These are phyloP conservation scores for Lactifluus subvellereus DNA, from an alignment of 768 basidiomycete species.

Conservation along the genomic window DNA sequence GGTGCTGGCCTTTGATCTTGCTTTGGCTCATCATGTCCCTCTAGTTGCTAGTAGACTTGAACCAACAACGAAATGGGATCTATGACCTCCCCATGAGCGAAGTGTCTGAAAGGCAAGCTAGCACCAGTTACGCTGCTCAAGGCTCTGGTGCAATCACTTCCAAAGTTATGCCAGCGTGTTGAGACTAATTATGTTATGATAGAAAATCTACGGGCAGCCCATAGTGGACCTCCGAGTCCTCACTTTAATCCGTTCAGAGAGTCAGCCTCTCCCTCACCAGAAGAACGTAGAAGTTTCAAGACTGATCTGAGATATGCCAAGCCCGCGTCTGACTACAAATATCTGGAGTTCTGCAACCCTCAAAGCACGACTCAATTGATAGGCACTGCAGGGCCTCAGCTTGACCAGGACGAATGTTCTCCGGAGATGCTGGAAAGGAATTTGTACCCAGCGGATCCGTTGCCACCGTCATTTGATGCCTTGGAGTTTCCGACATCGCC, in stretches of 20 bases:
- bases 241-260: neutral
- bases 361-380: neutral
- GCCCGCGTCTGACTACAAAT: neutral
- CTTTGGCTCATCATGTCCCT: neutral
- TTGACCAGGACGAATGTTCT: neutral
- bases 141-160: conserved; percentile 1
- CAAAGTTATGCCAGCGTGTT: neutral
- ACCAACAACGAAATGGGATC: neutral
- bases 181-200: neutral
- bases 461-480: conserved; percentile 7
- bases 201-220: neutral
- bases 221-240: neutral
- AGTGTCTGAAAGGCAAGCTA: neutral
- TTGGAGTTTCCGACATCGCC: conserved; percentile 14
- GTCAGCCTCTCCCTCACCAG: neutral
- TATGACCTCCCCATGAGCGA: neutral
- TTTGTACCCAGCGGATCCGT: neutral
- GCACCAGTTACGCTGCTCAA: neutral
- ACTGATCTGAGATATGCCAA: neutral
- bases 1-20: neutral
- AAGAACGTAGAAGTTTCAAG: neutral
- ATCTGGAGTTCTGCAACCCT: neutral
- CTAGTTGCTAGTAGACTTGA: neutral
- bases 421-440: neutral
- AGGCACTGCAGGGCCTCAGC: neutral